Conservation (phyloP, 2,329 filamentous ascomycete species). For the Trichoderma cornu-damae region DNA sequence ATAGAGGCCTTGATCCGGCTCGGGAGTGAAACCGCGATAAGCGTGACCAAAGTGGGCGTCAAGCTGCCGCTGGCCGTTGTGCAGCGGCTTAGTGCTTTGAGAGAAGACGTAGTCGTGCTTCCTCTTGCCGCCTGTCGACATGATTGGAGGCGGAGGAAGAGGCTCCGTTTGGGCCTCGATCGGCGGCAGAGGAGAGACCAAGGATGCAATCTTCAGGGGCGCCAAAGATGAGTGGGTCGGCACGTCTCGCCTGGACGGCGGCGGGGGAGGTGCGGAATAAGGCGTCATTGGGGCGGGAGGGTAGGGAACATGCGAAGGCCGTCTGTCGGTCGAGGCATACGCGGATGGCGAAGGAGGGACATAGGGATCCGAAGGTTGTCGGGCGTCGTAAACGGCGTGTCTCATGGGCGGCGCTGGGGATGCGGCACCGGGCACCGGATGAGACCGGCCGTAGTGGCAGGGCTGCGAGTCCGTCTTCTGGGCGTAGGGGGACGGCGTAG, state of each 20-base stretch:
- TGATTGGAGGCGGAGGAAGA: constrained; percentile 24
- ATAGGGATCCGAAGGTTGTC: constrained; percentile 35
- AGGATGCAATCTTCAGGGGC: constrained; percentile 35
- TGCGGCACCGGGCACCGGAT: constrained; percentile 29
- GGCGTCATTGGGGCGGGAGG: constrained; percentile 24
- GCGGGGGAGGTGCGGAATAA: constrained; percentile 27
- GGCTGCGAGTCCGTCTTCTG: constrained; percentile 39
- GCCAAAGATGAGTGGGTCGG: constrained; percentile 29
- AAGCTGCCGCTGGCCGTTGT: constrained; percentile 36
- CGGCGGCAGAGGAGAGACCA: constrained; percentile 33
- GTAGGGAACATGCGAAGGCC: constrained; percentile 31
- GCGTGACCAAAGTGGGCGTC: constrained; percentile 30
- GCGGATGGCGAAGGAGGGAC: constrained; percentile 37
- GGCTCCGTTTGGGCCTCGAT: constrained; percentile 35
- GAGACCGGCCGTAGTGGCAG: constrained; percentile 30
- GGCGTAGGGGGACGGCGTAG: constrained; percentile 38
- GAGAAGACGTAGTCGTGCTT: constrained; percentile 36
- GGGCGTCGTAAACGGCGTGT: constrained; percentile 36
- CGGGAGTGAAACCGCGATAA: constrained; percentile 26
- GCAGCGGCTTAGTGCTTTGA: constrained; percentile 30
- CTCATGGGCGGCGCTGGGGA: constrained; percentile 31
- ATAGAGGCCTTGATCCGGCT: constrained; percentile 32
- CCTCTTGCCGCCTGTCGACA: constrained; percentile 34
- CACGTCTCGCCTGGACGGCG: constrained; percentile 17
- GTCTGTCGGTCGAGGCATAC: constrained; percentile 29